Base-by-base conservation (phyloP, 441 rosid genomes). In the Erodium texanum region DNA sequence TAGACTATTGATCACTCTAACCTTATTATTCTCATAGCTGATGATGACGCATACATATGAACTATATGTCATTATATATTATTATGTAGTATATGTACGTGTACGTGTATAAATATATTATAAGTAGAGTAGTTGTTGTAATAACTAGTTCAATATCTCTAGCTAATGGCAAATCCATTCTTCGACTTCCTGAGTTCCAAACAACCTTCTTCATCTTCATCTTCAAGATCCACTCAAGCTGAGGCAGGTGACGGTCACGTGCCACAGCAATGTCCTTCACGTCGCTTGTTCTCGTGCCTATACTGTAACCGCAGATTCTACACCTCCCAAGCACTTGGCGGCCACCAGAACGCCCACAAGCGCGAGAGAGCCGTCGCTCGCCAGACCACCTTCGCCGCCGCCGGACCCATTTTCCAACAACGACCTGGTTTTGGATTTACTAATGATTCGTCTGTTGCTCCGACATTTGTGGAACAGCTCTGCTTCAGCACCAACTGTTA, bases 341-440 rank as follows among this genome's bases (percentile, higher is more conserved):
- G 97, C 77, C 97, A 93, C 83, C 97, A 93, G 29, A 93, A 90
- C 79, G 98, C 97, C 7, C 98, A 93, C 87, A 89, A 89, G 76
- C 84, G 93, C 5, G 98, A 93, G 81, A 76, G 98, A 68, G 98
- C 96, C 16, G 93, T 96, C 2, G 80, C 89, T 68, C 86, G 93
- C 68, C 75, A 88, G 9, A 84, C 79, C 78, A 68, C 80, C 41
- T 72, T 80, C 70, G 63, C 68, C 14, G 63, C 68, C 14, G 23
- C 75, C 20, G 64, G 38, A 16, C 66, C 52, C 52, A 2, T 45
- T n/a, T 45, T 45, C 50, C 50, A 48, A n/a, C 23, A 14, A 20
- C 62, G 4, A 7, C 68, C 32, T 34, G 38, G 38, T 34, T 34
- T 34, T 3, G 38, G 34, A 29, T 29, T 29, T 34, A 34, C 38